Base-by-base conservation (phyloP, 768 basidiomycete species). In the Xanthoconium stramineum region DNA sequence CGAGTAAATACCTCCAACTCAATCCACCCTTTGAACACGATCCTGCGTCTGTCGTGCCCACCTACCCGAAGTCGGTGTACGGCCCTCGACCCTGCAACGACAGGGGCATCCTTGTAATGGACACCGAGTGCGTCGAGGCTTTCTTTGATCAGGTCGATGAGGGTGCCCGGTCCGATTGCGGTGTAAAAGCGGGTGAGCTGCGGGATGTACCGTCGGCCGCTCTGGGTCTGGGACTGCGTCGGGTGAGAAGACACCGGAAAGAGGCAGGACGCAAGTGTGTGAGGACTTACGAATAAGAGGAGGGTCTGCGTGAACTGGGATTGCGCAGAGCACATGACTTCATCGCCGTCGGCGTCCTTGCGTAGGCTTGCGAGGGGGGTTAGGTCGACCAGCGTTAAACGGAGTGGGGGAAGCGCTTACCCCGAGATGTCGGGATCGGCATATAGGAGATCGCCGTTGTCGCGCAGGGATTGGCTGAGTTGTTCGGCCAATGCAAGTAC, bases 131-230 rank as follows among this genome's bases (percentile, higher is more conserved):
- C 60, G 37, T 77, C 73, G 12, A 91, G 74, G 33, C 78, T 78
- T 48, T 82, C 80, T 51, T 81, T 75, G 48, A 92, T 70, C 52
- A 85, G 75, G 5, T 71, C 62, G 39, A 85, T 65, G 42, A 91
- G 73, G 5, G 80, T 70, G 0, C 72, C 70, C 0, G 88, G 88
- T 0, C 76, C 75, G 4, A 86, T 67, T 0, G 78, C 69, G 0
- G 86, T 80, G 69, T 91, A 94, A 77, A 94, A 94, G 0, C 91
- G 85, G 1, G 92, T 93, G 17, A 92, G 78, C 55, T 85, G 80
- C 0, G 90, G 88, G 2, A 77, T 85, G 63, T 92, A 91, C 12
- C 84, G 81, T 29, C 75, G 77, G 5, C 91, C 91, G 2, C 75
- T 72, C 74, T 91, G 89, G 0, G 91, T 92, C 79, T 94, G 89